Evolutionary conservation across 176 grass and related monocot genomes (phyloP), one percentile per base, ranked within the genome.

Genomic region (Triticum dicoccoides): DNA sequence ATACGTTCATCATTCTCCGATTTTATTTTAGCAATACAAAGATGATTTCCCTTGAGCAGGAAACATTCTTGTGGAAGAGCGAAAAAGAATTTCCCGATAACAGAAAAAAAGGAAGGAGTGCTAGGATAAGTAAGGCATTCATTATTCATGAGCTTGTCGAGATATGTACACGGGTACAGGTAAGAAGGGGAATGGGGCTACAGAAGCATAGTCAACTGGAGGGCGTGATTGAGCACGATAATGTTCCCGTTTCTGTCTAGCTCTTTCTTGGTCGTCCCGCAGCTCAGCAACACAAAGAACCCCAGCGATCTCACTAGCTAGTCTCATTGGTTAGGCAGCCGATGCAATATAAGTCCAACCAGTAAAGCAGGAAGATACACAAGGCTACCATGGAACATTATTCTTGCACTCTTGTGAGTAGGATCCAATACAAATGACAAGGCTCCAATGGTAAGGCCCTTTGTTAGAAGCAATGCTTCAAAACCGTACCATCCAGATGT

Each of bases 81-180:
- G 20, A 42, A 72, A 73, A 73, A 44, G 69, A 25, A 74, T 27
- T 27, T 74, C 12, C 71, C 25, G 39, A 44, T 8, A 44, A 23
- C 71, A 9, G n/a, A 73, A 41, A 74, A 74, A 74, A 73, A 44
- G 10, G 38, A 68, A 4, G 10, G 69, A 5, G 2, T 73, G 38
- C 20, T 42, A 21, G 45, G 42, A 73, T 37, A 81, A 87, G 78
- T 44, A 44, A 44, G 42, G 9, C 29, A 37, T 78, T 75, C 79
- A 76, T 33, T 42, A 76, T 58, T 98, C 87, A 87, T 65, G 76
- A 90, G 45, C 70, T 56, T 90, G 91, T 69, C 86, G 56, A 56
- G 85, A 35, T 17, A 81, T 30, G 66, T 98, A 92, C 52, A 95
- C 35, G 4, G 93, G 96, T 54, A 79, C 91, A 9, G 90, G 96